Evolutionary conservation across 139 green algal species (phyloP).

Genomic region (Parachlorella kessleri): DNA sequence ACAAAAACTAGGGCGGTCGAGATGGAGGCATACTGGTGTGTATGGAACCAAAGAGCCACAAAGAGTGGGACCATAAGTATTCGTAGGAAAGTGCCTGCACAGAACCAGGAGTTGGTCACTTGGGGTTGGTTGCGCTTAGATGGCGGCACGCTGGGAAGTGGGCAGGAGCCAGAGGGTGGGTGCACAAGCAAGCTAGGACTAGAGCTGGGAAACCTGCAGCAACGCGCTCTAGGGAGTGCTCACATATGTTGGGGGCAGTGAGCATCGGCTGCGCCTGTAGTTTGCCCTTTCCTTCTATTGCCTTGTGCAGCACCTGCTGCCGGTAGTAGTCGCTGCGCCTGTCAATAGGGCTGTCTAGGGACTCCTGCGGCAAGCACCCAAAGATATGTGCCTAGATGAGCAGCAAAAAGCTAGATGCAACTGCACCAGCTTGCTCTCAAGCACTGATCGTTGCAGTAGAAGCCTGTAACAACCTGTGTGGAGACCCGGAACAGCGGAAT

Average conservation of each 20-base stretch:
- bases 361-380: constrained; percentile 47
- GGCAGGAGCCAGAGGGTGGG: no score
- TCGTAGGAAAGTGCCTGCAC: constrained; percentile 72
- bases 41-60: constrained; percentile 57
- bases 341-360: constrained; percentile 70
- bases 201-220: no score
- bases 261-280: constrained; percentile 51
- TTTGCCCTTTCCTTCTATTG: not conserved
- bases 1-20: constrained; percentile 77
- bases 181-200: not conserved
- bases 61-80: constrained; percentile 74
- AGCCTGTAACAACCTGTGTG: constrained; percentile 4
- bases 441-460: not conserved
- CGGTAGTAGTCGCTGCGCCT: constrained; percentile 69
- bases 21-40: constrained; percentile 17
- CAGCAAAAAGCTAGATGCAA: no score
- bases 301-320: constrained; percentile 25
- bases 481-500: constrained; percentile 33
- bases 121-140: not conserved
- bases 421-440: not conserved
- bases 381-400: not conserved
- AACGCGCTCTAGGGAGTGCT: not conserved
- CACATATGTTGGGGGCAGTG: constrained; percentile 37
- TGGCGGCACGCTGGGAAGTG: not conserved
- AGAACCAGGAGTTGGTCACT: constrained; percentile 44